Percentiles rank a stretch among this genome's conserved stretches.
Evolutionary conservation across 257 asterid genomes (phyloP).

Genomic region (Solanum okadae): DNA sequence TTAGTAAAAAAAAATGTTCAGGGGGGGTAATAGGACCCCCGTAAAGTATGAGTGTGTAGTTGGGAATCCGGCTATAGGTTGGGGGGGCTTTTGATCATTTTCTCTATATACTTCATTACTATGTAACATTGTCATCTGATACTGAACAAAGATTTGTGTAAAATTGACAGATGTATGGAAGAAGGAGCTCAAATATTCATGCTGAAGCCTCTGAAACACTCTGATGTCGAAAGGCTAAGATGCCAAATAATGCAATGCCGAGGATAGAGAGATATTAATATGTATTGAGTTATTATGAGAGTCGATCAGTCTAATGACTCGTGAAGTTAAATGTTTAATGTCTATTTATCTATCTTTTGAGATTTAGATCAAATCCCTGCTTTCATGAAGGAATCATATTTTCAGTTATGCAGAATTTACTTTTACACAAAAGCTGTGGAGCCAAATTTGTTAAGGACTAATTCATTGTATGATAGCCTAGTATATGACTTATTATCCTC

Average conservation of each 20-base stretch:
- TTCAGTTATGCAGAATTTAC: neutral
- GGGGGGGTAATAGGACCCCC: too few species aligned
- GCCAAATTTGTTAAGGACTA: neutral
- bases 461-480: neutral
- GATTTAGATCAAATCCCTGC: neutral
- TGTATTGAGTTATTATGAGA: neutral
- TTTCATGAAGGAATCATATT: neutral
- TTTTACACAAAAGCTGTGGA: neutral
- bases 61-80: too few species aligned
- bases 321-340: neutral
- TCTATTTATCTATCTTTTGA: neutral
- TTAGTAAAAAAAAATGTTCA: too few species aligned
- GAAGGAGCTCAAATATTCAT: slow-evolving; percentile 63
- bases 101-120: neutral
- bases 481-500: neutral
- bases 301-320: neutral
- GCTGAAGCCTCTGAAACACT: slow-evolving; percentile 50
- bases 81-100: too few species aligned
- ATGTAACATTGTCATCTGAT: neutral
- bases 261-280: neutral
- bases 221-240: slow-evolving; percentile 40
- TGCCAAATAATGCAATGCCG: slow-evolving; percentile 30
- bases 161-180: slow-evolving; percentile 30
- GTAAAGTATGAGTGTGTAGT: too few species aligned
- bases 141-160: neutral